A percentile compares a stretch with the other conserved stretches of the same genome.
Evolutionary conservation across 2,329 filamentous ascomycete species (phyloP).

Genomic region (Fusarium lyarnte): DNA sequence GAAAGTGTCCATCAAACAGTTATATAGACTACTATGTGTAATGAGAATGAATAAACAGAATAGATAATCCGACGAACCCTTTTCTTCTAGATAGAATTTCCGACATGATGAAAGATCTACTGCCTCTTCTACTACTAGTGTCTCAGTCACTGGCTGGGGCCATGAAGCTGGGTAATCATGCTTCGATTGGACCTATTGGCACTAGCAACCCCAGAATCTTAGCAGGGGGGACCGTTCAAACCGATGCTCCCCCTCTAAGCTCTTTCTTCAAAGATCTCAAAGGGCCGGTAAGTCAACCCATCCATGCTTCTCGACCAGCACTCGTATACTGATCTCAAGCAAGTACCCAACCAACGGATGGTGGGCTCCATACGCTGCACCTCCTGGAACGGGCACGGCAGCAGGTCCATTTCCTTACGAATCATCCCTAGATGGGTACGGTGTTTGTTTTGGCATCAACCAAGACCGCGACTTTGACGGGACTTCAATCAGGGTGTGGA

Average conservation of each 20-base stretch:
- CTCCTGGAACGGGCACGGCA: neutral
- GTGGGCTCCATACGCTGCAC: neutral
- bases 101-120: neutral
- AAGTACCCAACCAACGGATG: neutral
- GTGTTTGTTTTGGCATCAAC: neutral
- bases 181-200: neutral
- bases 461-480: neutral
- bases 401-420: neutral
- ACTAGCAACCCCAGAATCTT: neutral
- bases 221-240: neutral
- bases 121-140: neutral
- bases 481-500: neutral
- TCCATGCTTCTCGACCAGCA: neutral
- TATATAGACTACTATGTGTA: neutral
- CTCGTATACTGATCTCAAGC: neutral
- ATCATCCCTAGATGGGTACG: neutral
- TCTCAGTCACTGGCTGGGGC: neutral
- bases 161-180: neutral
- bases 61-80: neutral
- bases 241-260: neutral
- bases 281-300: neutral
- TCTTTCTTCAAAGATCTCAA: neutral
- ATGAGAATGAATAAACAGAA: too few relatives aligned
- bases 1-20: fast-evolving
- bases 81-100: fast-evolving